Base-by-base conservation (phyloP, 371 early-diverging fungal species). In the Mortierella sp. region DNA sequence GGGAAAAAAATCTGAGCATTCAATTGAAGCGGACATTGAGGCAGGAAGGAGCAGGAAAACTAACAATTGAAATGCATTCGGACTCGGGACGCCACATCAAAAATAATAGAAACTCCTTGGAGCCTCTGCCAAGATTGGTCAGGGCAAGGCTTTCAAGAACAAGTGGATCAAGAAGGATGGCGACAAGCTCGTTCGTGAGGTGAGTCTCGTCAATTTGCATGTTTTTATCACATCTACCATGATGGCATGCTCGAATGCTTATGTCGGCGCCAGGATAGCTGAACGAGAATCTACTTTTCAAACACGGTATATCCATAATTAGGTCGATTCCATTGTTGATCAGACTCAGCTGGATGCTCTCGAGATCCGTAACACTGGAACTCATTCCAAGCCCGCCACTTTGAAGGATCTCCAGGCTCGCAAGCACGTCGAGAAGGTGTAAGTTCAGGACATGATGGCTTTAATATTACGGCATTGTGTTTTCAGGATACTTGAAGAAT, bases 71-170 rank as follows among this genome's bases (percentile, higher is more conserved):
- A 43, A 44, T 40, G 34, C 21, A 10, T 14, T 19, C 43, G 43
- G 40, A n/a, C 24, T 34, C 31, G 26, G n/a, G 4, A 37, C 26
- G 16, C 16, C 4, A 51, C 26, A 46, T 37, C 10, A 57, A 57
- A 13, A 34, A 24, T 74, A 31, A 1, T 90, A 93, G 92, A 90
- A 89, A 74, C 85, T 89, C 75, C 90, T 96, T 70, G 98, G 97
- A 50, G 90, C 93, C 46, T 87, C 93, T 53, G 96, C 96, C 80
- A 97, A 95, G 88, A 93, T 97, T 80, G 99, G 99, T 53, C 97
- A 97, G 89, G 97, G 97, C 73, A 96, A 95, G 86, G 98, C 98
- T 48, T 95, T 99, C 90, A 96, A 96, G 89, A 96, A 97, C 93
- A 98, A 97, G 90, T 99, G 99, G 99, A 94, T 99, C 84, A 91